These are phyloP conservation scores for Starmerella floris DNA, from an alignment of 805 yeast species.

Conservation along the genomic window DNA sequence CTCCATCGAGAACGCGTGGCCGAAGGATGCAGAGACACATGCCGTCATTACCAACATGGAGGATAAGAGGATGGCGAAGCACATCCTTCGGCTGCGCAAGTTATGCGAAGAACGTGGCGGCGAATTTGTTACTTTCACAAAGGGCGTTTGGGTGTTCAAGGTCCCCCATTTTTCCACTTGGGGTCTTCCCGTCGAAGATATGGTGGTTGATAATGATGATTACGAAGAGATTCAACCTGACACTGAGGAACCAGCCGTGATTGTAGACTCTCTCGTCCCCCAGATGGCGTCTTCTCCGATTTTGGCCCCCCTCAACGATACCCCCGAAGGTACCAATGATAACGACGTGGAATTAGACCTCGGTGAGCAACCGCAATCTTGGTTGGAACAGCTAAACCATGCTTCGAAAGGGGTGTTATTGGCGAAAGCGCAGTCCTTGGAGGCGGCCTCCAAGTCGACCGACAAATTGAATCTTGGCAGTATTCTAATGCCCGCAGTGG, in stretches of 20 bases:
- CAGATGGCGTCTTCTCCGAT: not conserved
- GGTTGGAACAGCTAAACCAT: slow-evolving; percentile 15
- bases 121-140: slow-evolving; percentile 63
- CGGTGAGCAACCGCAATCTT: slow-evolving; percentile 31
- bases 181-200: slow-evolving; percentile 46
- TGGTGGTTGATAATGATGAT: slow-evolving; percentile 16
- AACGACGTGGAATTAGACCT: slow-evolving; percentile 46
- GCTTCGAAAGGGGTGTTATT: slow-evolving; percentile 6
- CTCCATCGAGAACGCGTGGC: slow-evolving; percentile 64
- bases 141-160: slow-evolving; percentile 63
- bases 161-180: slow-evolving; percentile 90
- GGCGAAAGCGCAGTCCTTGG: slow-evolving; percentile 7
- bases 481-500: slow-evolving; percentile 3
- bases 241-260: not conserved
- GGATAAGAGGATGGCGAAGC: slow-evolving; percentile 44
- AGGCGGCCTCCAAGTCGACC: slow-evolving; percentile 11
- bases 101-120: slow-evolving; percentile 50
- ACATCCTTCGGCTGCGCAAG: slow-evolving; percentile 33
- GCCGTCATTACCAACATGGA: slow-evolving; percentile 57
- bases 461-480: slow-evolving; percentile 3
- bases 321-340: not conserved
- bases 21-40: slow-evolving; percentile 40
- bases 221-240: not conserved
- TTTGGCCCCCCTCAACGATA: not conserved
- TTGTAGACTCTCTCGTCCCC: not conserved